Conservation (phyloP, 352 stramenopile species). For the Globisporangium heterothallicum region DNA sequence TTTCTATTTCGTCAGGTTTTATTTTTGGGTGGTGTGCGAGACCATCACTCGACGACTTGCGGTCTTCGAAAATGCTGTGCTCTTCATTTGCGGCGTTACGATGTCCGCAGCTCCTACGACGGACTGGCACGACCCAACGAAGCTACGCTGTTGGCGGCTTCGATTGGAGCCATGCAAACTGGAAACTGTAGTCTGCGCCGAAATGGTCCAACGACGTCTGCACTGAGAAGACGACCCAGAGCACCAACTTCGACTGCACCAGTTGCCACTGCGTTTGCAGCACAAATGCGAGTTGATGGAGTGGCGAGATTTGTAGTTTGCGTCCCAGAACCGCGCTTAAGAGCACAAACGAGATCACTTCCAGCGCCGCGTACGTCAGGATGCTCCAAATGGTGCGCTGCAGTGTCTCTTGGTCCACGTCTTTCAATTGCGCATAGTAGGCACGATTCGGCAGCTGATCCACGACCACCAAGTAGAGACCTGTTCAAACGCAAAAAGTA, state of each 20-base stretch:
- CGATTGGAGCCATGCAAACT: background rate
- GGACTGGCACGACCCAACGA: too few species aligned
- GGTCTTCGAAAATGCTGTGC: too few species aligned
- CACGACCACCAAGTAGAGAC: slow-evolving; percentile 18
- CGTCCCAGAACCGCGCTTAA: slow-evolving; percentile 18
- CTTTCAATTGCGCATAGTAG: slow-evolving; percentile 24
- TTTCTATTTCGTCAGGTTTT: too few species aligned
- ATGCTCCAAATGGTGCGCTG: slow-evolving; percentile 19
- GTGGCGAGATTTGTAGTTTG: slow-evolving; percentile 19
- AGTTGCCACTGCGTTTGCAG: slow-evolving; percentile 24
- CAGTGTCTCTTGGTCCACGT: slow-evolving; percentile 15
- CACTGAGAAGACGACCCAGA: slow-evolving; percentile 37
- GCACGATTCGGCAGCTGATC: slow-evolving; percentile 27
- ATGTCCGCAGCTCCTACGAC: too few species aligned
- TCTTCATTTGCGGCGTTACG: too few species aligned
- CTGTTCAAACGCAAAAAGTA: slow-evolving; percentile 1
- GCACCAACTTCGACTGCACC: slow-evolving; percentile 29
- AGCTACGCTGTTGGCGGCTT: too few species aligned
- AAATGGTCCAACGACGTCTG: slow-evolving; percentile 26
- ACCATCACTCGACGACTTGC: too few species aligned
- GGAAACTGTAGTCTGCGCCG: slow-evolving; percentile 10
- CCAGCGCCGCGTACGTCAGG: slow-evolving; percentile 27
- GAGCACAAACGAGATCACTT: slow-evolving; percentile 31
- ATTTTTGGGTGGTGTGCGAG: too few species aligned
- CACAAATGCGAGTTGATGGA: slow-evolving; percentile 33